Evolutionary conservation across 805 yeast species (phyloP).

Genomic region (Suhomyces sp.): DNA sequence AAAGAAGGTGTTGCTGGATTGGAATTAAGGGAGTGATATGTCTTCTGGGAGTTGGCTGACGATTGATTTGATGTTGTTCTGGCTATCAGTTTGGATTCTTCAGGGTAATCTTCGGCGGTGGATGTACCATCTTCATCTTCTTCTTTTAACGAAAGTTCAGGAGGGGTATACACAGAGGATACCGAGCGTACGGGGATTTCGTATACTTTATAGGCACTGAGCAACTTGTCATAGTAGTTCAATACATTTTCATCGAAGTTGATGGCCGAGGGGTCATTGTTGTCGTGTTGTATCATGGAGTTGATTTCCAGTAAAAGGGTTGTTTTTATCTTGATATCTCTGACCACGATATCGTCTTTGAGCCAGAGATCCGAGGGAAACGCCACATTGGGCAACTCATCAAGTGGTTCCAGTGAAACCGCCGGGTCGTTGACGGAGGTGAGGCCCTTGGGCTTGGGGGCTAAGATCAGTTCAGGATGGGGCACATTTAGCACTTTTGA

Average conservation of each 20-base stretch:
- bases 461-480: conserved; percentile 16
- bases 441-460: conserved; percentile 3
- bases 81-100: conserved; percentile 12
- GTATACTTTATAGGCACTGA: conserved; percentile 34
- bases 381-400: conserved; percentile 32
- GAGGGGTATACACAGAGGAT: conserved; percentile 8
- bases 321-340: conserved; percentile 32
- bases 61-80: conserved; percentile 14
- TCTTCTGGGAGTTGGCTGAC: conserved; percentile 13
- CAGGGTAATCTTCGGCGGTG: conserved; percentile 17
- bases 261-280: conserved; percentile 3
- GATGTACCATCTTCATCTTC: conserved; percentile 12
- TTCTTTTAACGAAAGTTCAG: conserved; percentile 15
- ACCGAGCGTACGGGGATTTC: conserved; percentile 13
- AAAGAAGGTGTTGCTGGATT: background rate
- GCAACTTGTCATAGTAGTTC: conserved; percentile 29
- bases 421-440: conserved; percentile 1
- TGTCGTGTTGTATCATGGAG: conserved; percentile 25
- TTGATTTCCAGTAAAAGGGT: conserved; percentile 34
- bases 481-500: conserved; percentile 23
- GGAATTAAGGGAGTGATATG: conserved; percentile 8
- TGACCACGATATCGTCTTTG: conserved; percentile 27
- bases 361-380: conserved; percentile 42
- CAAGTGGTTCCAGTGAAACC: conserved; percentile 11
- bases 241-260: conserved; percentile 27